Conservation (phyloP, 192 early-diverging fungal genomes). For the Entomortierella lignicola region DNA sequence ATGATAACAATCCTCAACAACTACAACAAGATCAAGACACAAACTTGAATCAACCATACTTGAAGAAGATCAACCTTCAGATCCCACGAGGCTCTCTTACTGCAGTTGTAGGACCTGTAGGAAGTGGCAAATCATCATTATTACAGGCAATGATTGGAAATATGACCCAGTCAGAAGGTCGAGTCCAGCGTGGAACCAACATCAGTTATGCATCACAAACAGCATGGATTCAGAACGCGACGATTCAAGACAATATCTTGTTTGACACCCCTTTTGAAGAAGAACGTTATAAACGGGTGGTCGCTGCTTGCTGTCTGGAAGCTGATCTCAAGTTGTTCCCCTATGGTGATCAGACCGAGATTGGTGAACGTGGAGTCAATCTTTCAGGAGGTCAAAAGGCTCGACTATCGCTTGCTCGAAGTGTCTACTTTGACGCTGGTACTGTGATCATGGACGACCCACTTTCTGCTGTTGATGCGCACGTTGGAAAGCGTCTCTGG, state of each 20-base stretch:
- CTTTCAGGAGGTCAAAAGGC: slow-evolving; percentile 92
- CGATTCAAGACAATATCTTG: slow-evolving; percentile 77
- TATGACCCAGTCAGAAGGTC: slow-evolving; percentile 43
- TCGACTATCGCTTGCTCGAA: slow-evolving; percentile 85
- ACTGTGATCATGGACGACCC: slow-evolving; percentile 88
- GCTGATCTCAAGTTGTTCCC: slow-evolving; percentile 61
- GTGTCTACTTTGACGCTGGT: slow-evolving; percentile 77
- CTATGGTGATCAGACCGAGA: slow-evolving; percentile 35
- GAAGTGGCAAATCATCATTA: slow-evolving; percentile 69
- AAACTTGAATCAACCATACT: slow-evolving; percentile 4
- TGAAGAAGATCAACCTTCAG: slow-evolving; percentile 36
- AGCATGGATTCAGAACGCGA: slow-evolving; percentile 73
- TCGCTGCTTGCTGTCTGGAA: slow-evolving; percentile 68
- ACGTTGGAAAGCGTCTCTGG: slow-evolving; percentile 64
- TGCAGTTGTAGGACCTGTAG: slow-evolving; percentile 65
- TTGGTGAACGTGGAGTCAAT: slow-evolving; percentile 86
- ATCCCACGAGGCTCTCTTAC: slow-evolving; percentile 48
- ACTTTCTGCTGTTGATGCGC: slow-evolving; percentile 89
- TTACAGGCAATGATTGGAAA: slow-evolving; percentile 65
- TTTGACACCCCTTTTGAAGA: slow-evolving; percentile 68
- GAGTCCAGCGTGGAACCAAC: slow-evolving; percentile 25
- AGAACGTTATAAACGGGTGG: slow-evolving; percentile 60
- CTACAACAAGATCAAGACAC: no score
- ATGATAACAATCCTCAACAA: not conserved
- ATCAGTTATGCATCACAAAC: slow-evolving; percentile 73